A percentile compares a stretch with the other conserved stretches of the same genome.
These are phyloP conservation scores for Sporisorium reilianum DNA, from an alignment of 1,284 basidiomycete genomes.

Conservation along the genomic window DNA sequence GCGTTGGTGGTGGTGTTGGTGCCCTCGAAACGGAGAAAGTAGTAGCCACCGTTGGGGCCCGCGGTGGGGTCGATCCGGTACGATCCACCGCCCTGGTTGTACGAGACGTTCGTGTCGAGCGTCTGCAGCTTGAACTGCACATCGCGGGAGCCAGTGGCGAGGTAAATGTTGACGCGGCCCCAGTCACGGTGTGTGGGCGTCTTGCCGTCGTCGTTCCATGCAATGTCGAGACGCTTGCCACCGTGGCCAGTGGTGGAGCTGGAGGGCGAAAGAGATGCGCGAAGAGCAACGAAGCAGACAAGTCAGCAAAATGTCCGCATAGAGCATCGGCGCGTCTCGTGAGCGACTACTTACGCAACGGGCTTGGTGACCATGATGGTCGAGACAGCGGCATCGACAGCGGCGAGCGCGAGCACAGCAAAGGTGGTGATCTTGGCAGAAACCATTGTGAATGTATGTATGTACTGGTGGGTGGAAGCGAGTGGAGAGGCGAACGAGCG, in stretches of 20 bases:
- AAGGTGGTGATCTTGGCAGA: constrained; percentile 40
- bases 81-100: constrained; percentile 14
- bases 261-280: not conserved
- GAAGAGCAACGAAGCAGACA: not conserved
- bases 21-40: constrained; percentile 65
- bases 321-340: not conserved
- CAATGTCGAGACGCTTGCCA: constrained; percentile 42
- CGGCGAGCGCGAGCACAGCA: constrained; percentile 41
- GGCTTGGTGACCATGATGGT: constrained; percentile 57
- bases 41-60: constrained; percentile 57
- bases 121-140: constrained; percentile 63
- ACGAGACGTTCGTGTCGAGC: constrained; percentile 45
- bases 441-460: constrained; percentile 32
- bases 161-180: constrained; percentile 61
- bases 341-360: constrained; percentile 48
- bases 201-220: constrained; percentile 62
- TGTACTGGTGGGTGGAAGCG: constrained; percentile 2
- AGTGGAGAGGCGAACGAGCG: constrained; percentile 14
- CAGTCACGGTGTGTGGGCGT: constrained; percentile 47
- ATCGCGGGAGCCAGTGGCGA: constrained; percentile 56
- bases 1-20: constrained; percentile 45
- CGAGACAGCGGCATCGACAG: constrained; percentile 46
- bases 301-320: not conserved
- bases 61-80: constrained; percentile 48
- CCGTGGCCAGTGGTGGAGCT: constrained; percentile 55